Base-by-base conservation (phyloP, 2,329 filamentous ascomycete species). In the Rhytidhysteron rufulum region DNA sequence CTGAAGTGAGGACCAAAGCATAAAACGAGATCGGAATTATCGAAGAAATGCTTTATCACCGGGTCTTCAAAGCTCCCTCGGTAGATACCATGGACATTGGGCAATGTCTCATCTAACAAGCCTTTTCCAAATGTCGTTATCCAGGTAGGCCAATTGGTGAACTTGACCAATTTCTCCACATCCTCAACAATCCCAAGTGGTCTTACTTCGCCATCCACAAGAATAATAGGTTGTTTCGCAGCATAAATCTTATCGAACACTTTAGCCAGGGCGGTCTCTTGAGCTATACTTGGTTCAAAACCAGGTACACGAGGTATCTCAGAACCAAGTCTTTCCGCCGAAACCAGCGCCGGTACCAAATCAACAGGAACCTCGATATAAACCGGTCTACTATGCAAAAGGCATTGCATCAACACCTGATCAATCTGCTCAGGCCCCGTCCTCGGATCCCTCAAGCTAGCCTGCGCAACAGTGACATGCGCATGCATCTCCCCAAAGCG, bases 311-410 rank as follows among this genome's bases (percentile, higher is more conserved):
- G n/a, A n/a, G 11, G 40, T 49, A 37, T 51, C 40, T 2, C 50
- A 45, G 1, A 46, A 41, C n/a, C 45, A 2, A 72, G 49, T n/a
- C 54, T 50, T 6, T 52, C 53, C 5, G 56, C 55, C 6, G 62
- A 49, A 2, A 75, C 57, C 4, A 46, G 50, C 1, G 53, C 60
- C 5, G 52, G 53, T 5, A 77, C 74, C 57, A 80, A 62, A 48
- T 81, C 78, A 10, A 70, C 68, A 0, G 78, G 78, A 4, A 82
- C 50, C 45, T 77, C 71, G 16, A 81, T 70, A 43, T 78, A 80
- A 1, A 77, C 78, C 0, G 78, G 78, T 2, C 74, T 66, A 41
- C 73, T 77, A 27, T 77, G 70, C 34, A 73, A 49, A 24, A 80
- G 57, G 33, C 74, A 77, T 41, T 76, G 68, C 40, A 63, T 60